Base-by-base conservation (phyloP, 1,139 yeast species). In the Diutina neorugosa region DNA sequence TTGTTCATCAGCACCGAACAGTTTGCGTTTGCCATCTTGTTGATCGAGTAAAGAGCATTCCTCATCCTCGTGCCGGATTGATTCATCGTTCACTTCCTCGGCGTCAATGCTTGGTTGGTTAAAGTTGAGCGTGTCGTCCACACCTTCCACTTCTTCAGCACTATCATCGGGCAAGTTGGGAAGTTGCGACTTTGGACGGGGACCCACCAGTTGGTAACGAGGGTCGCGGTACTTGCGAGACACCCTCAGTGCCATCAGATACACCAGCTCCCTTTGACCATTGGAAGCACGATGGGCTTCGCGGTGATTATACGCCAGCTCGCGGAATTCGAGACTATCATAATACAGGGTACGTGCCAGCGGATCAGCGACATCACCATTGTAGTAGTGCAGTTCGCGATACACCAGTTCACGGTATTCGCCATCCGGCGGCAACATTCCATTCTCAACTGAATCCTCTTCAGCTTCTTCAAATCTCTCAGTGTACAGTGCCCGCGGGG, bases 391-490 rank as follows among this genome's bases (percentile, higher is more conserved):
- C 50, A 46, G 50, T 12, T 27, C 40, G 3, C 40, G 40, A 21
- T 27, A 19, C 40, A 46, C 40, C 50, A 46, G 50, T n/a, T 46
- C 50, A n/a, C 40, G 40, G 40, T 46, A 46, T 6, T 46, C 50
- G 14, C 12, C 25, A 23, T 23, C 25, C 7, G 25, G 25, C 25
- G 25, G 25, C 25, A 23, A 23, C 25, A 23, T 23, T 4, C 7
- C 34, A 11, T 23, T n/a, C 23, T 44, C 48, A 11, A 25, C 31
- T 8, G 48, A 44, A 5, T 21, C 48, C 11, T 69, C 69, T 44
- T 65, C 65, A 21, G 64, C 67, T 18, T 60, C 65, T 7, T 61
- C 63, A 19, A 41, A 44, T 23, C 57, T 61, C 2, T 43, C 46
- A 7, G 25, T 9, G 14, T 43, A 20, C 16, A 14, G n/a, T 1